Conservation (phyloP, 495 filamentous ascomycete genomes). For the Pyrenopolyporus hunteri region DNA sequence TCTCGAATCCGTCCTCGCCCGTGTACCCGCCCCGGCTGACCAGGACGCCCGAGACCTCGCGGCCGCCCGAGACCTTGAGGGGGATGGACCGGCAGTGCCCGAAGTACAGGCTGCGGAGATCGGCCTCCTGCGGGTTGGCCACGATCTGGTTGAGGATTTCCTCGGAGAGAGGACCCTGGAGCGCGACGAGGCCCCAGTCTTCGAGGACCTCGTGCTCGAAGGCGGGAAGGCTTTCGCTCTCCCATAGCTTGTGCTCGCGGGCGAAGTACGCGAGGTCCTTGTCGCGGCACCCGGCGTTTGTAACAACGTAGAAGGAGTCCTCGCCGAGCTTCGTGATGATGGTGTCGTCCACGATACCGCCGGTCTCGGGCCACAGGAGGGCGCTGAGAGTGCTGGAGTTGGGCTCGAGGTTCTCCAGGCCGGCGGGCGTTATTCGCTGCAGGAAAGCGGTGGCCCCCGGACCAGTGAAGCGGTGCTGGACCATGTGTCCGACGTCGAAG, state of each 20-base stretch:
- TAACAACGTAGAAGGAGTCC: constrained; percentile 86
- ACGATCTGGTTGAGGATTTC: constrained; percentile 65
- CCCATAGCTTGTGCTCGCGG: constrained; percentile 68
- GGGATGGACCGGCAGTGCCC: constrained; percentile 69
- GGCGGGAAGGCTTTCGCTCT: constrained; percentile 46
- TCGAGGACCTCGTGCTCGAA: constrained; percentile 55
- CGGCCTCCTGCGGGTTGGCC: constrained; percentile 51
- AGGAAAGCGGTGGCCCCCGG: constrained; percentile 79
- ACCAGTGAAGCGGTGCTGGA: constrained; percentile 71
- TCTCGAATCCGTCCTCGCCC: constrained; percentile 97
- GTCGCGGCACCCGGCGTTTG: constrained; percentile 89
- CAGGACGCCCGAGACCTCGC: constrained; percentile 63
- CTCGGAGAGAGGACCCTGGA: constrained; percentile 83
- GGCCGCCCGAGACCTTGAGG: constrained; percentile 53
- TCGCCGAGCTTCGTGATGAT: constrained; percentile 78
- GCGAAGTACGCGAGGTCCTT: constrained; percentile 82
- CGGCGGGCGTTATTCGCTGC: constrained; percentile 77
- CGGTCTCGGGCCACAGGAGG: constrained; percentile 76
- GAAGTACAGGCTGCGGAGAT: constrained; percentile 78
- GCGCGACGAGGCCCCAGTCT: constrained; percentile 78
- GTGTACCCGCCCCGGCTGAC: constrained; percentile 93
- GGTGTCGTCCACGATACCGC: constrained; percentile 92
- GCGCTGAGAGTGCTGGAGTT: constrained; percentile 78
- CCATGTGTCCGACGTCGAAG: constrained; percentile 88
- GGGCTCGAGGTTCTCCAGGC: constrained; percentile 48